phyloP scores from a whole-genome alignment of 139 green algal genomes.

The Picochlorum sp. region DNA sequence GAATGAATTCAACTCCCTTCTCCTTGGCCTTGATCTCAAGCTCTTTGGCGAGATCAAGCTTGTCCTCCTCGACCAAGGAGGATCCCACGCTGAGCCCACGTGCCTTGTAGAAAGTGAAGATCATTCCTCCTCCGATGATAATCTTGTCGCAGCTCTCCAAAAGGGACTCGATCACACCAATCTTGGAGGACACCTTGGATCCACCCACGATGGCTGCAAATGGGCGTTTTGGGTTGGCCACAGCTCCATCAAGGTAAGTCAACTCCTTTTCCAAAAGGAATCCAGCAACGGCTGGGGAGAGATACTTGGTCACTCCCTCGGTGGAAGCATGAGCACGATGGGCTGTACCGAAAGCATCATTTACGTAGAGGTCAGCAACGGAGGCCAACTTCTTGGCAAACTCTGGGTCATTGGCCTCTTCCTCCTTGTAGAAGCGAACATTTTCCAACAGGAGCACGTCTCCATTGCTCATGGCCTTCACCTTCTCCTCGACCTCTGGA shows the following conservation, averaged over 20 bases:
- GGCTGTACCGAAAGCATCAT: constrained; percentile 98
- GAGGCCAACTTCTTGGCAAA: constrained; percentile 94
- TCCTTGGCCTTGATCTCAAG: constrained; percentile 76
- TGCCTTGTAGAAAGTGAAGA: constrained; percentile 99
- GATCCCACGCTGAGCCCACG: constrained; percentile 68
- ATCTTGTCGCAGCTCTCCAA: constrained; percentile 93
- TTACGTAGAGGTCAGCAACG: constrained; percentile 93
- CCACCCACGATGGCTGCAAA: constrained; percentile 97
- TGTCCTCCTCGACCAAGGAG: constrained; percentile 98
- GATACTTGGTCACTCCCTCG: constrained; percentile 91
- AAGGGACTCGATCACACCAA: constrained; percentile 96
- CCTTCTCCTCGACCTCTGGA: constrained; percentile 62
- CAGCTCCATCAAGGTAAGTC: constrained; percentile 88
- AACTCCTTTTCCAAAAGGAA: constrained; percentile 95
- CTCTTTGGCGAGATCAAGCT: constrained; percentile 92
- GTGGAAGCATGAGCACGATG: constrained; percentile 97
- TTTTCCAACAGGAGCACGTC: constrained; percentile 88
- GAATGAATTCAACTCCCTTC: constrained; percentile 87
- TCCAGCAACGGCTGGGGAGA: constrained; percentile 45
- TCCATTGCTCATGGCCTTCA: constrained; percentile 68
- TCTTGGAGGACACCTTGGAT: constrained; percentile 98
- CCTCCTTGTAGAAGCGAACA: constrained; percentile 96
- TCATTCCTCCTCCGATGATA: constrained; percentile 87
- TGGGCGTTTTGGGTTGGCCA: constrained; percentile 80
- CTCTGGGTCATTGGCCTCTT: constrained; percentile 92